Percentiles rank a stretch among this genome's conserved stretches.
phyloP scores from a whole-genome alignment of 371 early-diverging fungal genomes.

The Coemansia sp. region DNA sequence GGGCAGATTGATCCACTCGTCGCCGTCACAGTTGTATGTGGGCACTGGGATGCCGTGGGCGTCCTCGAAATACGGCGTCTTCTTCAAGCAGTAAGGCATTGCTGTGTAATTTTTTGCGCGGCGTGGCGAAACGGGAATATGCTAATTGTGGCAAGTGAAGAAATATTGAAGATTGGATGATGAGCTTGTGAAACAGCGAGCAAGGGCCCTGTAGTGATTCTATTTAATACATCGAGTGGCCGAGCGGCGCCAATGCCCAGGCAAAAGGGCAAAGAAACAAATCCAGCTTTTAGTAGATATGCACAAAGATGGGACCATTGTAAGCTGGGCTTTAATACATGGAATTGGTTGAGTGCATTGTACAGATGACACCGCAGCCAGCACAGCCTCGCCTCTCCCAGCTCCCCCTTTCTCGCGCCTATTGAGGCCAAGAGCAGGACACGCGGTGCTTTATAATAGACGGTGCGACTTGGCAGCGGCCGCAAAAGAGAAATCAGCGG shows the following conservation, averaged over 20 bases:
- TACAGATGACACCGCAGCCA: slow-evolving; percentile 7
- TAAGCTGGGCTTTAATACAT: slow-evolving; percentile 9
- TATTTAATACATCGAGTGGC: slow-evolving; percentile 10
- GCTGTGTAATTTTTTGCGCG: background rate
- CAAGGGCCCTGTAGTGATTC: slow-evolving; percentile 1
- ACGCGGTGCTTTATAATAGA: background rate
- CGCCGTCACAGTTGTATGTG: slow-evolving; percentile 48
- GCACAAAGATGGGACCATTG: slow-evolving; percentile 18
- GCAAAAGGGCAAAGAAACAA: background rate
- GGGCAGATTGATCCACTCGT: slow-evolving; percentile 49
- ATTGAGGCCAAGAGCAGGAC: background rate
- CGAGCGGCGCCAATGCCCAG: slow-evolving; percentile 4
- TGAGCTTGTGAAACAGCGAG: background rate
- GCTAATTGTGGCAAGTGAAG: too few species aligned
- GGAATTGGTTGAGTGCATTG: slow-evolving; percentile 4
- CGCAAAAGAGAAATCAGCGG: slow-evolving; percentile 2
- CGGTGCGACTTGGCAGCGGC: background rate
- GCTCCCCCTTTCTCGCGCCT: slow-evolving; percentile 5
- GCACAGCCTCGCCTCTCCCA: background rate
- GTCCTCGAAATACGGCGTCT: slow-evolving; percentile 44
- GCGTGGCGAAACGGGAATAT: slow-evolving; percentile 6
- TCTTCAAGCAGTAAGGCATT: slow-evolving; percentile 46
- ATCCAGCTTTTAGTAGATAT: slow-evolving; percentile 9
- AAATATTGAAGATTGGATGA: background rate
- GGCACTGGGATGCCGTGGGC: slow-evolving; percentile 41